Percentiles rank a stretch among this genome's conserved stretches.
Conservation (phyloP, 371 early-diverging fungal species). For the Rhizomucor pusillus region DNA sequence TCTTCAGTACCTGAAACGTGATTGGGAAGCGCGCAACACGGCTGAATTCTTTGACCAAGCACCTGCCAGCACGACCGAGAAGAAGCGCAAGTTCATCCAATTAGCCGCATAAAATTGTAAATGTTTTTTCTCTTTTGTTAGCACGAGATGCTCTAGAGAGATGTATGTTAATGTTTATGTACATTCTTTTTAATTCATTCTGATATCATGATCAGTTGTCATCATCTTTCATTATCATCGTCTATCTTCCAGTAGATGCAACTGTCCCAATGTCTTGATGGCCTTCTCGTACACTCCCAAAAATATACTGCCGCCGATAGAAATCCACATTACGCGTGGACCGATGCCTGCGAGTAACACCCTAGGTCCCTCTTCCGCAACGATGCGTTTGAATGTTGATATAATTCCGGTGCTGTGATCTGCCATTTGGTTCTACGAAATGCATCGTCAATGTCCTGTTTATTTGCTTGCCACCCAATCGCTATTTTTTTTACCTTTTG, state of each 20-base stretch:
- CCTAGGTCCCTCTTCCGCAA: slow-evolving; percentile 76
- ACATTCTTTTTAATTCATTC: neutral
- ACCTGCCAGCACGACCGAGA: slow-evolving; percentile 50
- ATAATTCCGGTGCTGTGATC: slow-evolving; percentile 64
- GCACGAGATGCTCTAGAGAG: no score
- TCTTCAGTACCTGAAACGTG: slow-evolving; percentile 64
- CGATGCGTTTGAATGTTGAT: slow-evolving; percentile 71
- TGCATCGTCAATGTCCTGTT: neutral
- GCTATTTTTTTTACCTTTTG: slow-evolving; percentile 38
- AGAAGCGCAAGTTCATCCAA: slow-evolving; percentile 76
- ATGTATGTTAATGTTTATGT: no score
- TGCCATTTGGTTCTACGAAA: neutral
- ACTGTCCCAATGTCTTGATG: slow-evolving; percentile 50
- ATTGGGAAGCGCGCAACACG: slow-evolving; percentile 70
- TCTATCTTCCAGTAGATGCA: slow-evolving; percentile 31
- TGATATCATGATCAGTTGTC: neutral
- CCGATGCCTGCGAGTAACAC: slow-evolving; percentile 86
- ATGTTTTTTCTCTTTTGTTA: no score
- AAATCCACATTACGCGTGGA: slow-evolving; percentile 94
- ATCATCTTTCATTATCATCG: slow-evolving; percentile 8
- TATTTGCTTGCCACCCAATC: no score
- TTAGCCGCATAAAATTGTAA: no score
- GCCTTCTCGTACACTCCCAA: slow-evolving; percentile 92
- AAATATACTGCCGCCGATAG: slow-evolving; percentile 93
- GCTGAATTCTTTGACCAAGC: slow-evolving; percentile 74